Evolutionary conservation across 2,329 filamentous ascomycete genomes (phyloP).

Genomic region (Cylindrodendrum hubeiense): DNA sequence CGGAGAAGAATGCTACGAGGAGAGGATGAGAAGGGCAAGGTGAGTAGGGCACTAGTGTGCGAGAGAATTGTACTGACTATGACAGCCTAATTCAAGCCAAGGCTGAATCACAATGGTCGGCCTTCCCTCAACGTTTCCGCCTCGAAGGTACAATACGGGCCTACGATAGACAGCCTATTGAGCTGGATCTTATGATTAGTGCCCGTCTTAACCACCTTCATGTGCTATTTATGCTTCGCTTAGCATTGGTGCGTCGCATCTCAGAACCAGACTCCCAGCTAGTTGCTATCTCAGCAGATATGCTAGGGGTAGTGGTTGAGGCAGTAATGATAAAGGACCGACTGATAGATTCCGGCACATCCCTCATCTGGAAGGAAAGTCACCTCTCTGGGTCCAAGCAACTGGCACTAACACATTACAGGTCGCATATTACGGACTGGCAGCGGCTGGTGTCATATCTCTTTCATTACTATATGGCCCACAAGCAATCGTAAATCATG

Average conservation of each 20-base stretch:
- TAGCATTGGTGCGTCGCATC: not conserved
- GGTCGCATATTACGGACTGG: conserved; percentile 36
- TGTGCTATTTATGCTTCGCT: conserved; percentile 20
- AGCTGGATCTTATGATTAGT: conserved; percentile 23
- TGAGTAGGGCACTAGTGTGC: not conserved
- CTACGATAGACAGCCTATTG: conserved; percentile 3
- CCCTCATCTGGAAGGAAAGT: conserved; percentile 30
- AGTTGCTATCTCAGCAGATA: conserved; percentile 14
- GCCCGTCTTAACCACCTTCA: conserved; percentile 29
- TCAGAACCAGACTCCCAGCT: conserved; percentile 20
- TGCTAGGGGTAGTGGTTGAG: conserved; percentile 26
- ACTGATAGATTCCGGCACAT: conserved; percentile 22
- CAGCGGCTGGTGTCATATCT: conserved; percentile 33
- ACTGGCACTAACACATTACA: not conserved
- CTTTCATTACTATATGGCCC: conserved; percentile 26
- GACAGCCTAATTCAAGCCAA: conserved; percentile 5
- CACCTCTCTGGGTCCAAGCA: fast-evolving
- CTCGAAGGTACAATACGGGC: conserved; percentile 16
- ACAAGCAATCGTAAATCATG: conserved; percentile 13
- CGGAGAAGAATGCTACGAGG: not conserved
- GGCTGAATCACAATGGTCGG: conserved; percentile 20
- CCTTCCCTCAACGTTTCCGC: conserved; percentile 16
- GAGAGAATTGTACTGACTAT: not conserved
- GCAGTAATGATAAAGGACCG: conserved; percentile 21
- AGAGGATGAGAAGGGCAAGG: conserved; percentile 4